Conservation (phyloP, 192 early-diverging fungal species). For the Polychytrium aggregatum region DNA sequence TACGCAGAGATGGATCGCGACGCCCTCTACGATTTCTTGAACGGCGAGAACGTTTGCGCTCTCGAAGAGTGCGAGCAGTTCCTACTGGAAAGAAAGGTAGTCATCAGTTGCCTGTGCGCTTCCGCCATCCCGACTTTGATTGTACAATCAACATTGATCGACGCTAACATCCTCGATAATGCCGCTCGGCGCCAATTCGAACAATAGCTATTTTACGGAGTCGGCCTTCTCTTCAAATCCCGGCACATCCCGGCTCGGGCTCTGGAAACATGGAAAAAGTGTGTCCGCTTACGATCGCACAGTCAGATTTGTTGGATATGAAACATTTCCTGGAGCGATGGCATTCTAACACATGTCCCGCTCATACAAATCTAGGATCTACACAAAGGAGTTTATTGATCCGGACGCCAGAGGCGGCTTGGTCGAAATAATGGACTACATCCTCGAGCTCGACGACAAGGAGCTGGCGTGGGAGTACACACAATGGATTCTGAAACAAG, state of each 20-base stretch:
- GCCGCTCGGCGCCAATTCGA: not conserved
- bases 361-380: conserved; percentile 44
- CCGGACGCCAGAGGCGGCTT: conserved; percentile 37
- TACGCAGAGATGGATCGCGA: conserved; percentile 15
- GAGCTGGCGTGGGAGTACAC: conserved; percentile 10
- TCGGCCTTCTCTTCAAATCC: conserved; percentile 40
- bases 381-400: conserved; percentile 36
- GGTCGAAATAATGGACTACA: conserved; percentile 14
- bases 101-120: no score
- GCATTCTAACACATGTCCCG: no score
- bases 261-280: conserved; percentile 59
- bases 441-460: conserved; percentile 7
- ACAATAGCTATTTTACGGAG: not conserved
- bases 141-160: no score
- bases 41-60: conserved; percentile 31
- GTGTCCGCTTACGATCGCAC: no score
- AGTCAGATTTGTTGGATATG: no score
- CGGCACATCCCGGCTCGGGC: conserved; percentile 28
- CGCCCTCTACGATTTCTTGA: conserved; percentile 15
- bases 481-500: conserved; percentile 16
- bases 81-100: conserved; percentile 33
- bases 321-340: no score
- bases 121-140: no score
- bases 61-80: conserved; percentile 31
- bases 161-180: no score